Evolutionary conservation across 2,329 filamentous ascomycete species (phyloP).

Genomic region (Tolypocladium pustulatum): DNA sequence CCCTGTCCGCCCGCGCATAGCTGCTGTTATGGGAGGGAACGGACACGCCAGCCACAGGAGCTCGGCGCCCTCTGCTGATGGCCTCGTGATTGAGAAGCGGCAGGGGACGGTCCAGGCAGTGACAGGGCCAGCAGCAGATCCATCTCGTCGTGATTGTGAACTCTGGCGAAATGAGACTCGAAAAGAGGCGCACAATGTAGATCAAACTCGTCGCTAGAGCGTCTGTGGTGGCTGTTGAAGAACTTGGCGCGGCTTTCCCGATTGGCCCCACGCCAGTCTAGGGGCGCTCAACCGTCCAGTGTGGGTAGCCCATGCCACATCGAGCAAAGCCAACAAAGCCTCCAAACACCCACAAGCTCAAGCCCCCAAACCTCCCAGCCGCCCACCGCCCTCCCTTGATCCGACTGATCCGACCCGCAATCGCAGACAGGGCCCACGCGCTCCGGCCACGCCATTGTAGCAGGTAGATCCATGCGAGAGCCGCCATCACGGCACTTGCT

Average conservation of each 20-base stretch:
- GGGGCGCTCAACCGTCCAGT: neutral
- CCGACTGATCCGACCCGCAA: neutral
- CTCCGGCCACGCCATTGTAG: neutral
- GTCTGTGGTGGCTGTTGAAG: neutral
- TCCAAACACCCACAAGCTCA: neutral
- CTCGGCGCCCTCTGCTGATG: neutral
- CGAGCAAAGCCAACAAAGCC: neutral
- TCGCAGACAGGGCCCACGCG: neutral
- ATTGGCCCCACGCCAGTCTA: neutral
- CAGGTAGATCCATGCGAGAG: neutral
- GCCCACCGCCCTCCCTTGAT: neutral
- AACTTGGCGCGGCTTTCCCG: neutral
- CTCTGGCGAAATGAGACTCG: neutral
- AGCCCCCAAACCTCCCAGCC: neutral
- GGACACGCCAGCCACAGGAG: too few species aligned
- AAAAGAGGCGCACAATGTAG: too few species aligned
- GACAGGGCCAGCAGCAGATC: too few species aligned
- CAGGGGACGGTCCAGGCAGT: neutral
- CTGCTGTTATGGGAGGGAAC: too few species aligned
- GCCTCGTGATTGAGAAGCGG: neutral
- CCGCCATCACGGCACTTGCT: neutral
- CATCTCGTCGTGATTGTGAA: too few species aligned
- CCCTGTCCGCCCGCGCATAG: too few species aligned
- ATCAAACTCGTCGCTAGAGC: neutral
- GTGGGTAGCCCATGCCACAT: neutral